phyloP scores from a whole-genome alignment of 306 rosid genomes.

The Casuarina cunninghamiana region DNA sequence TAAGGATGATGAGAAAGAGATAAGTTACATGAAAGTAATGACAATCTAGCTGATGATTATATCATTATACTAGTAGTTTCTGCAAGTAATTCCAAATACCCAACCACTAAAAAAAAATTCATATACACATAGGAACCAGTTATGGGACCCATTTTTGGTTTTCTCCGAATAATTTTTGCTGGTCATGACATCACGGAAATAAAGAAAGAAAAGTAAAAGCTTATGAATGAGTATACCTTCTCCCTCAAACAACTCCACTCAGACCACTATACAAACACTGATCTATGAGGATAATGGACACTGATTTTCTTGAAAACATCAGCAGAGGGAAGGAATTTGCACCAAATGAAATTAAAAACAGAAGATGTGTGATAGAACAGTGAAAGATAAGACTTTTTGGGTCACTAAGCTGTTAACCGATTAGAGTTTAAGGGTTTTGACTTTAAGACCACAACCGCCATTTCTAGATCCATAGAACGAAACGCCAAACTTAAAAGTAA shows the following conservation, averaged over 20 bases:
- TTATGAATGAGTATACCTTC: background rate
- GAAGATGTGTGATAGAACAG: background rate
- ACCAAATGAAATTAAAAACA: background rate
- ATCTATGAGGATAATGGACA: background rate
- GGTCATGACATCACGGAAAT: slow-evolving; percentile 5
- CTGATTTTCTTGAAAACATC: background rate
- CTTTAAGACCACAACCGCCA: too few species aligned
- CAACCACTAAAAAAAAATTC: background rate
- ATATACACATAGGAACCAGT: background rate
- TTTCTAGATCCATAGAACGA: background rate
- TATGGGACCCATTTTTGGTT: background rate
- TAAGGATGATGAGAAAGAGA: background rate
- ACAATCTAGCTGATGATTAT: slow-evolving; percentile 6
- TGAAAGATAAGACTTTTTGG: background rate
- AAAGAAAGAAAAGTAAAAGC: background rate
- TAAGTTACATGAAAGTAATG: background rate
- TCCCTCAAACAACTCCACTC: background rate
- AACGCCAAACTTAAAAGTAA: background rate
- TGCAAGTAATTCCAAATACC: slow-evolving; percentile 5
- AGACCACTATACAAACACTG: background rate
- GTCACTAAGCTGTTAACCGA: background rate
- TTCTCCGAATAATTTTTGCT: background rate
- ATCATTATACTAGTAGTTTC: background rate
- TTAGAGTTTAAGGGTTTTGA: background rate
- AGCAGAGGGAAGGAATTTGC: background rate